These are phyloP conservation scores for Helicocarpus griseus DNA, from an alignment of 2,329 filamentous ascomycete species.

Conservation along the genomic window DNA sequence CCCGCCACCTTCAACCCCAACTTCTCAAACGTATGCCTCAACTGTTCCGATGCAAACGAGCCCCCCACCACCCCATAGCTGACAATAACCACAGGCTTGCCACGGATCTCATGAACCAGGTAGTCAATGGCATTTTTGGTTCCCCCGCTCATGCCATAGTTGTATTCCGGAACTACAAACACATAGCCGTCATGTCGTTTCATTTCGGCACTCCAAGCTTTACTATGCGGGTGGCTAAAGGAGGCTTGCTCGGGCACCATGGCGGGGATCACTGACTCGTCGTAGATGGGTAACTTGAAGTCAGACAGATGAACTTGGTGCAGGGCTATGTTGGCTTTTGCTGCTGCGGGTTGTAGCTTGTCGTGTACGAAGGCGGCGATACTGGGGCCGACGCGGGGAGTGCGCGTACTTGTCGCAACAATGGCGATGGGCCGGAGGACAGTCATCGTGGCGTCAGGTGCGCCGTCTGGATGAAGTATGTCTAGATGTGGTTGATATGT, in stretches of 20 bases:
- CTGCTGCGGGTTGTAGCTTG: constrained; percentile 13
- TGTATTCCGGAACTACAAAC: constrained; percentile 42
- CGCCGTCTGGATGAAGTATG: no score
- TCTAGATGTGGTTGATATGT: no score
- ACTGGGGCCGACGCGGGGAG: constrained; percentile 26
- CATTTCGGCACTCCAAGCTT: constrained; percentile 29
- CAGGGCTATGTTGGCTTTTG: constrained; percentile 15
- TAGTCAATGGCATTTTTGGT: constrained; percentile 57
- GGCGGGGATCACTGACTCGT: constrained; percentile 31
- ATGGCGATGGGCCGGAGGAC: constrained; percentile 22
- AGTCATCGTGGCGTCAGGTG: no score
- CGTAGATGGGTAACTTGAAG: constrained; percentile 28
- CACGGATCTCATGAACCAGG: constrained; percentile 48
- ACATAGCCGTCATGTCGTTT: constrained; percentile 28
- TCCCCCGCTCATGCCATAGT: constrained; percentile 44
- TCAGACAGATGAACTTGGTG: constrained; percentile 24
- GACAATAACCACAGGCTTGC: constrained; percentile 45
- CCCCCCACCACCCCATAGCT: constrained; percentile 44
- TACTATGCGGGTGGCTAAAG: constrained; percentile 29
- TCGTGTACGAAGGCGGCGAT: constrained; percentile 25
- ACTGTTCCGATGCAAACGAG: constrained; percentile 26
- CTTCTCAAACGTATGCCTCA: constrained; percentile 25
- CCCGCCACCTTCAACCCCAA: constrained; percentile 27
- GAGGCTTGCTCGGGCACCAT: constrained; percentile 20
- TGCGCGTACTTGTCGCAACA: constrained; percentile 27